A percentile compares a stretch with the other conserved stretches of the same genome.
Conservation (phyloP, 345 rosid genomes). For the Arabis alpina region DNA sequence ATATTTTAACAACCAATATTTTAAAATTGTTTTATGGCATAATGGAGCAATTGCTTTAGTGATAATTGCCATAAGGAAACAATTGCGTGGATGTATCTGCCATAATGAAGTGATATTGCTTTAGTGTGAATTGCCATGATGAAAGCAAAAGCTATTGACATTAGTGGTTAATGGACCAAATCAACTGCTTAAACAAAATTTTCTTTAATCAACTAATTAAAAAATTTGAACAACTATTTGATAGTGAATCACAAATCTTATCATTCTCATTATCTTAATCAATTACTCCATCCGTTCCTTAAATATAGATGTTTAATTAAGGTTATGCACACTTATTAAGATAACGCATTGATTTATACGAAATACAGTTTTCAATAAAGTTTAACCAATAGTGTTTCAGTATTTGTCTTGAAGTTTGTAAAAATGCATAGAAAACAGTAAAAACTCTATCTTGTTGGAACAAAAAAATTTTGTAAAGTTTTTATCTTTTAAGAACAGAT, state of each 20-base stretch:
- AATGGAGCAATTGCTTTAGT: slow-evolving; percentile 1
- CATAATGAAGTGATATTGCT: neutral
- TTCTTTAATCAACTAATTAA: neutral
- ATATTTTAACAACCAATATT: neutral
- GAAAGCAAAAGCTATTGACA: neutral
- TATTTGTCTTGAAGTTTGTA: too few relatives aligned
- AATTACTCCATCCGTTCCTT: too few relatives aligned
- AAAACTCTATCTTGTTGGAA: too few relatives aligned
- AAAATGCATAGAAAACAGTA: too few relatives aligned
- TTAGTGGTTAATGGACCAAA: slow-evolving; percentile 31
- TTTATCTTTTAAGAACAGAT: too few relatives aligned
- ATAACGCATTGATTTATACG: too few relatives aligned
- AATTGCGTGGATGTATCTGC: too few relatives aligned
- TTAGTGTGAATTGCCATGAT: slow-evolving; percentile 11
- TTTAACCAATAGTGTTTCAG: too few relatives aligned
- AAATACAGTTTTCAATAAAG: too few relatives aligned
- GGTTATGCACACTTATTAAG: too few relatives aligned
- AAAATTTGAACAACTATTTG: neutral
- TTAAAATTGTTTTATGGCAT: neutral
- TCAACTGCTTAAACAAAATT: neutral
- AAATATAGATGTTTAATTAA: too few relatives aligned
- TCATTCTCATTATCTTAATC: neutral
- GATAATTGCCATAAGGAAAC: neutral
- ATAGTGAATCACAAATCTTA: neutral
- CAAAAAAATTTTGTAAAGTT: too few relatives aligned